phyloP scores from a whole-genome alignment of 768 basidiomycete genomes.

The Rhodotorula kratochvilovae region DNA sequence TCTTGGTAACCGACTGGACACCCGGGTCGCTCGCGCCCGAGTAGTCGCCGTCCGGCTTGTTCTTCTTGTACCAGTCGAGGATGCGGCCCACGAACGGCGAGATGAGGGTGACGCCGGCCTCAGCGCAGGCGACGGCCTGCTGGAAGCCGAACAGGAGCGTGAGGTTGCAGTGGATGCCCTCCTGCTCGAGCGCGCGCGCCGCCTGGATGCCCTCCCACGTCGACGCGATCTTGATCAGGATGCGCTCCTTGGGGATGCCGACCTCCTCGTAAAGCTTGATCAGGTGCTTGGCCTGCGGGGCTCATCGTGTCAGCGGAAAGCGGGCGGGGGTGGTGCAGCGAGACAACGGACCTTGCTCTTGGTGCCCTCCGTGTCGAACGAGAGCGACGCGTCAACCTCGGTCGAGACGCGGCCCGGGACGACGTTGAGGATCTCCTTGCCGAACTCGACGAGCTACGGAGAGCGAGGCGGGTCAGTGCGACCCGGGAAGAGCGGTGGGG shows the following conservation, averaged over 20 bases:
- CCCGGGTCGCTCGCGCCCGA: constrained; percentile 90
- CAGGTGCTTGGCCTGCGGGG: constrained; percentile 55
- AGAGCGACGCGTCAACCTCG: constrained; percentile 95
- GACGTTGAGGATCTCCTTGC: constrained; percentile 86
- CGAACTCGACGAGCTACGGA: constrained; percentile 87
- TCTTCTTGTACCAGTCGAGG: constrained; percentile 98
- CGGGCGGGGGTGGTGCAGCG: background rate
- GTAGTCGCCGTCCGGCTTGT: constrained; percentile 72
- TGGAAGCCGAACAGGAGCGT: constrained; percentile 98
- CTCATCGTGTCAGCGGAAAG: background rate
- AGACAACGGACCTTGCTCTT: constrained; percentile 65
- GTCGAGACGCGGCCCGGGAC: constrained; percentile 98
- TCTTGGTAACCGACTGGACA: constrained; percentile 89
- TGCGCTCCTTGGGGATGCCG: constrained; percentile 86
- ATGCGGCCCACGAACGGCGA: constrained; percentile 93
- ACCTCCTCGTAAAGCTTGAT: constrained; percentile 92
- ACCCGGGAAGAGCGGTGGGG: background rate
- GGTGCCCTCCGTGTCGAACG: constrained; percentile 89
- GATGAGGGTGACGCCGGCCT: constrained; percentile 96
- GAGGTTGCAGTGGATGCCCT: constrained; percentile 96
- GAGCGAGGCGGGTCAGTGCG: background rate
- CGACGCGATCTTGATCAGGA: constrained; percentile 98
- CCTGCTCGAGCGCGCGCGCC: constrained; percentile 86
- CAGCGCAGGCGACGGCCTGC: constrained; percentile 97
- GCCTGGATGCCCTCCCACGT: constrained; percentile 99